phyloP scores from a whole-genome alignment of 2,329 filamentous ascomycete genomes.

The Fusarium piperis region DNA sequence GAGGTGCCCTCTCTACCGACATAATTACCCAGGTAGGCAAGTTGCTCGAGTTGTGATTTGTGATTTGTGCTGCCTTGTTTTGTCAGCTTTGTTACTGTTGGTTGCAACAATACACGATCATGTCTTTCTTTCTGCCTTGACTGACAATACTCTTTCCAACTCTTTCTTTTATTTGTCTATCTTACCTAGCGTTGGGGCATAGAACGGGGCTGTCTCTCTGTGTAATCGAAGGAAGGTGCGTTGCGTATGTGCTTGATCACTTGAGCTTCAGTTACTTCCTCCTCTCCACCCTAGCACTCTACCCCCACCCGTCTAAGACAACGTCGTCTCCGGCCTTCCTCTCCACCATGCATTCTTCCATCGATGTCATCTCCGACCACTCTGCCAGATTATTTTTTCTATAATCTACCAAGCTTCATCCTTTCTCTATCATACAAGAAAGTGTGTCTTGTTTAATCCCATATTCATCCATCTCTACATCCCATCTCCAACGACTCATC shows the following conservation, averaged over 20 bases:
- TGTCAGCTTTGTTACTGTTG: slow-evolving; percentile 12
- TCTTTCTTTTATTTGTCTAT: not conserved
- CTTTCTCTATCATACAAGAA: not conserved
- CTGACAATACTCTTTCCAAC: not conserved
- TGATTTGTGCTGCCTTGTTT: slow-evolving; percentile 24
- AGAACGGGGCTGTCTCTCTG: not conserved
- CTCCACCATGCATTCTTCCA: slow-evolving; percentile 12
- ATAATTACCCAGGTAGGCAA: not conserved
- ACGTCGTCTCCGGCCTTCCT: slow-evolving; percentile 27
- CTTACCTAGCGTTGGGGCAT: not conserved
- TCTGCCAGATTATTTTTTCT: not conserved
- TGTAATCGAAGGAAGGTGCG: slow-evolving; percentile 3
- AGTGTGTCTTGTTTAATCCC: not conserved
- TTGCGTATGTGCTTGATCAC: slow-evolving; percentile 14
- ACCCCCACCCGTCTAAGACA: slow-evolving; percentile 32
- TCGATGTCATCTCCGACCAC: not conserved
- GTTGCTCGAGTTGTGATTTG: not conserved
- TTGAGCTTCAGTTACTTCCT: slow-evolving; percentile 30
- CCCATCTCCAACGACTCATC: not conserved
- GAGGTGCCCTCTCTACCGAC: not conserved
- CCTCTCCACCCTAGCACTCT: slow-evolving; percentile 30
- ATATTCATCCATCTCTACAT: not conserved
- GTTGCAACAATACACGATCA: not conserved
- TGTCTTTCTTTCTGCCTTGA: not conserved
- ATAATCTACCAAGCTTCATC: slow-evolving; percentile 1